phyloP scores from a whole-genome alignment of 306 rosid genomes.

The Luffa aegyptiaca region DNA sequence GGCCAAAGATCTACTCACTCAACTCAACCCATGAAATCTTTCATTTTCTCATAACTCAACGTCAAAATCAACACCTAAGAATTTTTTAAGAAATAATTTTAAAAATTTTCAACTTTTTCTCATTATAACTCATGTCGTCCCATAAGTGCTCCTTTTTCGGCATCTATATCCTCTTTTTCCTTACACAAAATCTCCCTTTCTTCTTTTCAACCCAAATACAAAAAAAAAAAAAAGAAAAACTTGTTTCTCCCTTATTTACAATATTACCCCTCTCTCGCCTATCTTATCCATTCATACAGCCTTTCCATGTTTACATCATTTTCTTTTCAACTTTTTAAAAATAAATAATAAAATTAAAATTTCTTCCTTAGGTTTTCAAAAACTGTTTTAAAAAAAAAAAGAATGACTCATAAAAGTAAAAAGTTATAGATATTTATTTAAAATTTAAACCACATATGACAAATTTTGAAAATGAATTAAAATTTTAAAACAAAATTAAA shows the following conservation, averaged over 20 bases:
- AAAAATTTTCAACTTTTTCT: background rate
- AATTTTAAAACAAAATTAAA: too few relatives aligned
- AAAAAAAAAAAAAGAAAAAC: too few relatives aligned
- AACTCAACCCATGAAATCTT: constrained; percentile 6
- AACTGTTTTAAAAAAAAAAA: too few relatives aligned
- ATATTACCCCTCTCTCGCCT: background rate
- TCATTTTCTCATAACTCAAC: constrained; percentile 22
- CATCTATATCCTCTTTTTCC: constrained; percentile 2
- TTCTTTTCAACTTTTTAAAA: background rate
- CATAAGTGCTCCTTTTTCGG: background rate
- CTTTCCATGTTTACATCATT: background rate
- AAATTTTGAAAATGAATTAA: too few relatives aligned
- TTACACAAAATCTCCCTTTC: background rate
- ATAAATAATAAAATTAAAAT: too few relatives aligned
- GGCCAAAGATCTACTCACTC: constrained; percentile 19
- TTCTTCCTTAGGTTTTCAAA: background rate
- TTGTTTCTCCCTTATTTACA: background rate
- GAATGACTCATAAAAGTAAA: too few relatives aligned
- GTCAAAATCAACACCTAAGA: constrained; percentile 34
- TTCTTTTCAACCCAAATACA: background rate
- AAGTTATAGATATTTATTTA: too few relatives aligned
- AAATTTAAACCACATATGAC: too few relatives aligned
- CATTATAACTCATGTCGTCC: constrained; percentile 12
- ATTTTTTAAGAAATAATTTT: background rate
- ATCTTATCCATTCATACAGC: constrained; percentile 3